phyloP scores from a whole-genome alignment of 1,284 basidiomycete species.

The Phellinidium pouzarii region DNA sequence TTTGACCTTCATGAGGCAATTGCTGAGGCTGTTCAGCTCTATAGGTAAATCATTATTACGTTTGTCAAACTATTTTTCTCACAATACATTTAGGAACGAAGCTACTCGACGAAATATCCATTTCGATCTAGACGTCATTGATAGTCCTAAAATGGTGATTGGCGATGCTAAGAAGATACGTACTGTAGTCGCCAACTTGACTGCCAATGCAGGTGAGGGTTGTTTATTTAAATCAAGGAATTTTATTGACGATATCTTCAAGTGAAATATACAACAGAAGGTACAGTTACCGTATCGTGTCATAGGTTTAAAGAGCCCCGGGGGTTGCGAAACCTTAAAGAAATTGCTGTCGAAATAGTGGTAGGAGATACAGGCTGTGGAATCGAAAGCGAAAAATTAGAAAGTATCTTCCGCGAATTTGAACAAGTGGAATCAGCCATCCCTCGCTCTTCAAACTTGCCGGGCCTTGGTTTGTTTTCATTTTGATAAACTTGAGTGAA shows the following conservation, averaged over 20 bases:
- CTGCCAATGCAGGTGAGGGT: conserved; percentile 68
- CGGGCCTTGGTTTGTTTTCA: conserved; percentile 45
- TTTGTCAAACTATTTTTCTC: conserved; percentile 16
- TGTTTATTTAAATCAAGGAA: neutral
- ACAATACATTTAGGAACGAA: conserved; percentile 42
- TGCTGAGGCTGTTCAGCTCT: conserved; percentile 60
- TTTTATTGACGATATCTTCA: conserved; percentile 7
- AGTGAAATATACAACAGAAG: conserved; percentile 74
- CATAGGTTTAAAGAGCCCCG: conserved; percentile 46
- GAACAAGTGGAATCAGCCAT: conserved; percentile 70
- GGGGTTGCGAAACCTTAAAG: conserved; percentile 38
- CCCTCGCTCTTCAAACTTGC: conserved; percentile 29
- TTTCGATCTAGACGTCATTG: conserved; percentile 54
- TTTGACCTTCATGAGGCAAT: conserved; percentile 71
- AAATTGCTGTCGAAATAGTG: conserved; percentile 64
- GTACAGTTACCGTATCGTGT: conserved; percentile 62
- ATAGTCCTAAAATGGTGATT: conserved; percentile 54
- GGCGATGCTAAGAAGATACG: conserved; percentile 73
- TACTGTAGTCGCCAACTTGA: conserved; percentile 78
- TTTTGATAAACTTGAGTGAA: neutral
- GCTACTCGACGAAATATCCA: conserved; percentile 59
- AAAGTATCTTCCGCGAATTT: conserved; percentile 81
- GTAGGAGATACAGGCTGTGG: conserved; percentile 79
- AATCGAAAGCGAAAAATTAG: conserved; percentile 66
- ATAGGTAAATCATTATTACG: conserved; percentile 26